phyloP scores from a whole-genome alignment of 192 early-diverging fungal species.

The Coemansia furcata region DNA sequence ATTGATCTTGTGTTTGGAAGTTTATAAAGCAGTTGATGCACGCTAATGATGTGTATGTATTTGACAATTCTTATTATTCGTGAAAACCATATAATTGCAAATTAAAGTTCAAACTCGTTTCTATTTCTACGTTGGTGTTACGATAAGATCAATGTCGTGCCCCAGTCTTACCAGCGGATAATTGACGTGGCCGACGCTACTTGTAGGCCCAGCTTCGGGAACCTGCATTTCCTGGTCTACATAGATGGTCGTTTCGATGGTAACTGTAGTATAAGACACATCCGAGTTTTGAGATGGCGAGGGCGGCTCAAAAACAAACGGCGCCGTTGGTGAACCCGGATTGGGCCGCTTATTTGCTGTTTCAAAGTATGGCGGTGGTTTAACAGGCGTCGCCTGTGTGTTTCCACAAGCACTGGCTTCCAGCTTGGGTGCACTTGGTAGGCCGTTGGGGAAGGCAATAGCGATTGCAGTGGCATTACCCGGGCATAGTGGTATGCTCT shows the following conservation, averaged over 20 bases:
- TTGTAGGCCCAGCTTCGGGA: neutral
- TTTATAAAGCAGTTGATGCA: too few species aligned
- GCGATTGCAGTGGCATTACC: conserved; percentile 26
- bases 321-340: neutral
- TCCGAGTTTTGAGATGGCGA: neutral
- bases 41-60: neutral
- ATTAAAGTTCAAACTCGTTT: neutral
- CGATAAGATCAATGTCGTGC: neutral
- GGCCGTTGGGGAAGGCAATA: conserved; percentile 42
- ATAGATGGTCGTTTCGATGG: neutral
- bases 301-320: neutral
- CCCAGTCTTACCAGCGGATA: neutral
- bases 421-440: conserved; percentile 26
- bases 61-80: neutral
- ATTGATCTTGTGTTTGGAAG: neutral
- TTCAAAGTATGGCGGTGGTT: conserved; percentile 29
- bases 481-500: conserved; percentile 37
- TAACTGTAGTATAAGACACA: neutral
- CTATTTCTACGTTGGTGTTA: neutral
- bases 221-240: neutral
- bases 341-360: neutral
- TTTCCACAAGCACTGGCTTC: conserved; percentile 20
- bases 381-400: conserved; percentile 23
- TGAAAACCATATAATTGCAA: neutral
- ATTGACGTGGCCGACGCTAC: neutral